Base-by-base conservation (phyloP, 495 filamentous ascomycete species). In the Daldinia vernicosa region DNA sequence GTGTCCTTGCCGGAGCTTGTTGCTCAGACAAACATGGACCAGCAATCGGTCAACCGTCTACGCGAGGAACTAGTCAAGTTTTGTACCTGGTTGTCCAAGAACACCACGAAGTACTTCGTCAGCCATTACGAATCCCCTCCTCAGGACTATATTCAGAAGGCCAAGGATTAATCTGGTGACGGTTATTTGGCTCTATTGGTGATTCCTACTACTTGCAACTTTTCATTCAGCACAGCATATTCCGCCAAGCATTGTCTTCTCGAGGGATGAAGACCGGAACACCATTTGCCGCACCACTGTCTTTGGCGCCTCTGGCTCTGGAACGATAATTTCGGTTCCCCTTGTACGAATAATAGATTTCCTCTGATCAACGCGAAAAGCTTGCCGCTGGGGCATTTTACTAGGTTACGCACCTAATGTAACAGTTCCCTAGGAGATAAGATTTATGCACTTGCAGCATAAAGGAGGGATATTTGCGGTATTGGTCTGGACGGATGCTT, bases 11-110 rank as follows among this genome's bases (percentile, higher is more conserved):
- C 96, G 0, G 95, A 99, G 78, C 88, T 98, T 28, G 88, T 99
- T 69, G 94, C 93, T 17, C 94, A 98, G 77, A 99, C 95, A 32
- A 97, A 97, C 79, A 97, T 99, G 95, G 95, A 98, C 75, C 82
- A 88, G 27, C 93, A 94, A 78, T 92, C 92, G 8, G 92, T 95
- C 55, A 91, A 89, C 68, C 90, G 93, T 39, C 87, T 98, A 11
- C 90, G 93, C 11, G 93, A 97, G 67, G 95, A 99, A 72, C 83
- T 98, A 17, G 84, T 86, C 40, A 93, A 91, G 79, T 86, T 99
- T 71, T 90, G 90, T 5, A 82, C 86, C 39, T 99, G 92, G 91
- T 81, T 99, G 64, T 86, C 88, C 24, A 90, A 89, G 63, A 89
- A 96, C 74, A 86, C 86, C 0, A 80, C 85, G 43, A 84, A 85